phyloP scores from a whole-genome alignment of 1,284 basidiomycete species.

The Gymnopus androsaceus region DNA sequence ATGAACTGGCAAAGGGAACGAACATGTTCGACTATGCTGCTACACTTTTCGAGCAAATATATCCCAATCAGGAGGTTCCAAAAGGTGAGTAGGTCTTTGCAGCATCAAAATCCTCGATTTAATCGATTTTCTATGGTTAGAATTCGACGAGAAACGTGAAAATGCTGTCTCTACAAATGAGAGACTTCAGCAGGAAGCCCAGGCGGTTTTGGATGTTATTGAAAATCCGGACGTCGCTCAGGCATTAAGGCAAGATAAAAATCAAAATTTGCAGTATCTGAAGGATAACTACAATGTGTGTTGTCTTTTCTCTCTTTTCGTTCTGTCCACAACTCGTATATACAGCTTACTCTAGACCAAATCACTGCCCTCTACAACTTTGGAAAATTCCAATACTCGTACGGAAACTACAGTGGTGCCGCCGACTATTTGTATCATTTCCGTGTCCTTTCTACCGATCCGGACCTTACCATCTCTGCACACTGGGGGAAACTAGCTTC shows the following conservation, averaged over 20 bases:
- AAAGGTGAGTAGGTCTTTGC: constrained; percentile 48
- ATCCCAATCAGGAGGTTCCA: constrained; percentile 70
- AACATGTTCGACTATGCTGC: constrained; percentile 95
- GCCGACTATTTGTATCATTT: constrained; percentile 99
- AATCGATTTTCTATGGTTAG: constrained; percentile 42
- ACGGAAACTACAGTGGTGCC: constrained; percentile 94
- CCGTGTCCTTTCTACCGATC: constrained; percentile 93
- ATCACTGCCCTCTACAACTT: constrained; percentile 97
- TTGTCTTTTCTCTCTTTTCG: constrained; percentile 22
- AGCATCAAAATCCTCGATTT: neutral
- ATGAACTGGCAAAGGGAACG: constrained; percentile 95
- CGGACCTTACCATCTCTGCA: constrained; percentile 89
- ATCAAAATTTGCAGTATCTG: constrained; percentile 92
- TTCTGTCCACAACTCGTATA: constrained; percentile 5
- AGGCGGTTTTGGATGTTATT: constrained; percentile 93
- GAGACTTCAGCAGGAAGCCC: constrained; percentile 84
- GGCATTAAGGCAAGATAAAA: constrained; percentile 90
- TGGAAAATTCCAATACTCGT: constrained; percentile 97
- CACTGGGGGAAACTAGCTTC: constrained; percentile 99
- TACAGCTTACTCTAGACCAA: constrained; percentile 88
- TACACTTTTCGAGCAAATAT: constrained; percentile 75
- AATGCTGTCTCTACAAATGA: constrained; percentile 85
- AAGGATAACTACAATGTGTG: constrained; percentile 91
- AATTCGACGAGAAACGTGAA: constrained; percentile 81
- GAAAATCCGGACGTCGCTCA: constrained; percentile 95